A percentile compares a stretch with the other conserved stretches of the same genome.
Conservation (phyloP, 2,329 filamentous ascomycete species). For the Calonectria henricotiae region DNA sequence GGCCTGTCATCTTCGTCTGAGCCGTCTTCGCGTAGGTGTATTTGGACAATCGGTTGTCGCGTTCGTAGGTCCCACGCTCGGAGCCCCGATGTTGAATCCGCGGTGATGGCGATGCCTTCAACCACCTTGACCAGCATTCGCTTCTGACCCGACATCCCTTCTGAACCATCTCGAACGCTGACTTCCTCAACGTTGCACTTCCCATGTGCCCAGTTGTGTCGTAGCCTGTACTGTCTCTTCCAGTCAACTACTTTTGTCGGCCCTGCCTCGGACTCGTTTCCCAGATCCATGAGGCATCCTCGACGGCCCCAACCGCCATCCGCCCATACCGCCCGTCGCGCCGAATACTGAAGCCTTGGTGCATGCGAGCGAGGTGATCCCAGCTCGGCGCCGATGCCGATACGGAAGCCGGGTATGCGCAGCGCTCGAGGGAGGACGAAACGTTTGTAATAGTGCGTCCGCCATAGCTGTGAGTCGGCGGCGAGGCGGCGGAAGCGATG, state of each 20-base stretch:
- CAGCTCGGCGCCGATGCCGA: conserved; percentile 52
- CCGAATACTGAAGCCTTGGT: conserved; percentile 64
- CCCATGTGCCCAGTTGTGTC: conserved; percentile 92
- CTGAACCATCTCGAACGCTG: conserved; percentile 66
- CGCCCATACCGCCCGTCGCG: conserved; percentile 63
- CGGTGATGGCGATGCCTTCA: conserved; percentile 84
- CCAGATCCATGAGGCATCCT: conserved; percentile 68
- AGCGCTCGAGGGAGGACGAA: conserved; percentile 89
- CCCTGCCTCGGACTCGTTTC: conserved; percentile 55
- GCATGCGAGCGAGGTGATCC: conserved; percentile 39
- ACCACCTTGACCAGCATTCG: conserved; percentile 85
- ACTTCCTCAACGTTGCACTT: conserved; percentile 87
- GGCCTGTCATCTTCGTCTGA: conserved; percentile 60
- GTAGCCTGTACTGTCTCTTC: conserved; percentile 90
- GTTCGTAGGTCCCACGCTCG: conserved; percentile 84
- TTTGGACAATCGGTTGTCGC: conserved; percentile 72
- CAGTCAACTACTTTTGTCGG: conserved; percentile 74
- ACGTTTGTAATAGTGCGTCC: conserved; percentile 86
- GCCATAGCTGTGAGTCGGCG: conserved; percentile 92
- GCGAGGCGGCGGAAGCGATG: conserved; percentile 81
- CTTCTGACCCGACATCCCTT: conserved; percentile 55
- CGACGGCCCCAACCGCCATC: conserved; percentile 60
- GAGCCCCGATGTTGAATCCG: conserved; percentile 78
- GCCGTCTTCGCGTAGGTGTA: conserved; percentile 53
- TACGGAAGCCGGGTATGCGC: conserved; percentile 78